Conservation (phyloP, 176 grass and related monocot genomes). For the Avena eriantha region DNA sequence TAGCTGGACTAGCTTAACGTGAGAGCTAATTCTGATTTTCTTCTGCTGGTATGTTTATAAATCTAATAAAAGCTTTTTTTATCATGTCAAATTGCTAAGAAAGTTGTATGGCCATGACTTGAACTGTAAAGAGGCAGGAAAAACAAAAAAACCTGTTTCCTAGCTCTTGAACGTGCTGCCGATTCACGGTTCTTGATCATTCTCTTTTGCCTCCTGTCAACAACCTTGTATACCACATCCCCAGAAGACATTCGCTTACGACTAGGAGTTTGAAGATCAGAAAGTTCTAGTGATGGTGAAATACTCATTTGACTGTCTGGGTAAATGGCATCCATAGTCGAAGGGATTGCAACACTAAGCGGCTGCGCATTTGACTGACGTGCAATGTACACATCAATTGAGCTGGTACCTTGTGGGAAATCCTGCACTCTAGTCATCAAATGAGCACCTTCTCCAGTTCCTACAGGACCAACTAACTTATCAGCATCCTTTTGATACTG, state of each 20-base stretch:
- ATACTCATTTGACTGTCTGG: conserved; percentile 29
- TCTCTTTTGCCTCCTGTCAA: conserved; percentile 33
- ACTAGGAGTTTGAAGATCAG: conserved; percentile 21
- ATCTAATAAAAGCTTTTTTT: neutral
- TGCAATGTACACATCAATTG: conserved; percentile 2
- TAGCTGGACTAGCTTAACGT: neutral
- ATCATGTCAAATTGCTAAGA: conserved; percentile 1
- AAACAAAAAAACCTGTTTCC: conserved; percentile 12
- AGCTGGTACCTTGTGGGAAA: conserved; percentile 1
- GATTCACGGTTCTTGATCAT: conserved; percentile 42
- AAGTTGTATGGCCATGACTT: neutral
- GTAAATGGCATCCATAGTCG: conserved; percentile 1
- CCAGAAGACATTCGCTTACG: neutral
- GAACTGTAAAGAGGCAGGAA: neutral
- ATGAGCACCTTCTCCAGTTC: conserved; percentile 13
- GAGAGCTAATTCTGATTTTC: conserved; percentile 8
- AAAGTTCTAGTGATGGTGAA: conserved; percentile 3
- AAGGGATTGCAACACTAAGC: neutral
- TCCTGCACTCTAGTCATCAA: conserved; percentile 20
- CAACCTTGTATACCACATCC: conserved; percentile 29
- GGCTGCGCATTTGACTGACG: neutral
- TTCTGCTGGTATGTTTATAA: neutral
- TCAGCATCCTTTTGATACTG: neutral
- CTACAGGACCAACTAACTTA: conserved; percentile 9
- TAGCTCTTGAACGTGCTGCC: conserved; percentile 34